Evolutionary conservation across 169 alveolate species (phyloP).

Genomic region (Toxoplasma gondii): DNA sequence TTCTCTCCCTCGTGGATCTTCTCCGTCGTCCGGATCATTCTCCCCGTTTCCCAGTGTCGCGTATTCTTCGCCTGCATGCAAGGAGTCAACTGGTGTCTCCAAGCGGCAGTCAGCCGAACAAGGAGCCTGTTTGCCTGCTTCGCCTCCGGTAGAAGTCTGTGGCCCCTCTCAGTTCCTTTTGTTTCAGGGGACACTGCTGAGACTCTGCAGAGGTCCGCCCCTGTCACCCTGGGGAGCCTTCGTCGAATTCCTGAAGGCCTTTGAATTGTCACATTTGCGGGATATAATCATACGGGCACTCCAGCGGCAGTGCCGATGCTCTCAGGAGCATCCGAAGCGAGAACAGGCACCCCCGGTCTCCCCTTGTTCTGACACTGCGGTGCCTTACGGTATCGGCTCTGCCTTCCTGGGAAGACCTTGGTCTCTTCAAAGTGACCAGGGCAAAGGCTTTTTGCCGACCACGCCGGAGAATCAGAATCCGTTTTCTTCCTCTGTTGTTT

Average conservation of each 20-base stretch:
- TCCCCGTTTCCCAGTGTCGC: background rate
- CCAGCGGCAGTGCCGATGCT: background rate
- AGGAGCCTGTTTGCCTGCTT: background rate
- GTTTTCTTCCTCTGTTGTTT: too few species aligned
- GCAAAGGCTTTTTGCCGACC: too few species aligned
- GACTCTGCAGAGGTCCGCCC: background rate
- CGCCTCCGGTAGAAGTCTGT: background rate
- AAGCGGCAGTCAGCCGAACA: background rate
- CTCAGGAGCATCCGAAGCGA: background rate
- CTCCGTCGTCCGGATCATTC: background rate
- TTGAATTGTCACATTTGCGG: background rate
- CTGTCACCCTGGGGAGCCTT: constrained; percentile 15
- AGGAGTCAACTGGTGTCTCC: background rate
- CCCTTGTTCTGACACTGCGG: background rate
- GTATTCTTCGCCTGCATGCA: background rate
- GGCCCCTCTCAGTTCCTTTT: background rate
- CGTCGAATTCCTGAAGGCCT: constrained; percentile 9
- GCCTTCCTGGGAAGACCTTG: background rate
- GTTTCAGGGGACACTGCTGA: constrained; percentile 7
- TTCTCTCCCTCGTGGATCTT: background rate
- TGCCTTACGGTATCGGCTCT: background rate
- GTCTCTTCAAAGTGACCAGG: background rate
- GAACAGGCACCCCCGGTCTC: background rate
- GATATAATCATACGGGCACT: background rate
- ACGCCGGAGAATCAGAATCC: too few species aligned